Conservation (phyloP, 371 early-diverging fungal species). For the Mortierella sp. region DNA sequence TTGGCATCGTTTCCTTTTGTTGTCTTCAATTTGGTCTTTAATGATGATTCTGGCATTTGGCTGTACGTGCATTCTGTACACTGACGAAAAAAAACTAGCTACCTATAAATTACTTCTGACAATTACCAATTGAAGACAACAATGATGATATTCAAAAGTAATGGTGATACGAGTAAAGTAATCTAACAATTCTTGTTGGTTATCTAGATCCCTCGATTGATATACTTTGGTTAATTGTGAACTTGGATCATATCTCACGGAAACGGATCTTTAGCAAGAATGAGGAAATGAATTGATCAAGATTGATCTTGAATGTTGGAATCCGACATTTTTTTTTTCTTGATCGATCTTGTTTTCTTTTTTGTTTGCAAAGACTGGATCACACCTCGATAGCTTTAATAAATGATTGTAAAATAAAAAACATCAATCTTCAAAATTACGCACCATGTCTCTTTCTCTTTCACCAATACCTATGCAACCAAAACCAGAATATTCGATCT, state of each 20-base stretch:
- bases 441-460: too few species aligned
- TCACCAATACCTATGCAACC: too few species aligned
- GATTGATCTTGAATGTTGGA: slow-evolving; percentile 2
- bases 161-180: background rate
- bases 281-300: background rate
- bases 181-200: background rate
- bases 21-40: slow-evolving; percentile 11
- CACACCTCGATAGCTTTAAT: background rate
- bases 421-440: too few species aligned
- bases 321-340: background rate
- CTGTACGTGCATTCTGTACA: slow-evolving; percentile 54
- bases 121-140: slow-evolving; percentile 8
- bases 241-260: background rate
- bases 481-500: too few species aligned
- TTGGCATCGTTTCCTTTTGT: background rate
- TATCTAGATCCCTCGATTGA: background rate
- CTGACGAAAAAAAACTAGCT: slow-evolving; percentile 59
- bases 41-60: slow-evolving; percentile 60
- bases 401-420: too few species aligned
- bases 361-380: background rate
- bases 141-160: background rate
- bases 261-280: background rate
- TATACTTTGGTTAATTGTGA: background rate
- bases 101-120: slow-evolving; percentile 51
- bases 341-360: background rate